phyloP scores from a whole-genome alignment of 2,329 filamentous ascomycete genomes.

The Pseudodiploospora longispora region DNA sequence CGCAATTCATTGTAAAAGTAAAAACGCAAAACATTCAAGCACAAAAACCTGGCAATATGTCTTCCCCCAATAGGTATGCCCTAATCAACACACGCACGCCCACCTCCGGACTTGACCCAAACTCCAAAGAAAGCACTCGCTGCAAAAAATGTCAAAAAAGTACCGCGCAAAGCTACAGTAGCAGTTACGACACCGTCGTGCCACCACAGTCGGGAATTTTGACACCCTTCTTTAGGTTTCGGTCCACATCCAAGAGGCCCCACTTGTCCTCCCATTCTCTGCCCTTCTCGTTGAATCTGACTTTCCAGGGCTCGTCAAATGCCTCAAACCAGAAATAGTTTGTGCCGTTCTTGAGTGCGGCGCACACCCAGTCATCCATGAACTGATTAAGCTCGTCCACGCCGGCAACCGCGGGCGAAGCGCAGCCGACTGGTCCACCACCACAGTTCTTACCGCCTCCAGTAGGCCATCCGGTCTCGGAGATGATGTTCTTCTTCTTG shows the following conservation, averaged over 20 bases:
- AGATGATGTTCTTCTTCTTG: slow-evolving; percentile 65
- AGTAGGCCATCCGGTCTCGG: slow-evolving; percentile 87
- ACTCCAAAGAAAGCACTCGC: no score
- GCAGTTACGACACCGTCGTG: slow-evolving; percentile 43
- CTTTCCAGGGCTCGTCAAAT: slow-evolving; percentile 96
- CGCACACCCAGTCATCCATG: slow-evolving; percentile 78
- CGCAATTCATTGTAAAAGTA: no score
- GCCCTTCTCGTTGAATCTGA: slow-evolving; percentile 56
- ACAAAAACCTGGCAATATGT: no score
- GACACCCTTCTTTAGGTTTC: slow-evolving; percentile 76
- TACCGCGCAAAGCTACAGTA: no score
- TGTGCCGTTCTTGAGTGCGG: slow-evolving; percentile 69
- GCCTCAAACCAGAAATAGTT: slow-evolving; percentile 97
- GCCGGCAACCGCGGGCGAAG: slow-evolving; percentile 65
- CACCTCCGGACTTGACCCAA: no score
- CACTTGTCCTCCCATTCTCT: slow-evolving; percentile 92
- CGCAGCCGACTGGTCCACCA: slow-evolving; percentile 42
- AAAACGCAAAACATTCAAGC: no score
- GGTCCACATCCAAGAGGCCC: slow-evolving; percentile 80
- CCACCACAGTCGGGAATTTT: slow-evolving; percentile 83
- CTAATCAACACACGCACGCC: no score
- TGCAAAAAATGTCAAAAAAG: no score
- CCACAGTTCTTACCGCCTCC: slow-evolving; percentile 75
- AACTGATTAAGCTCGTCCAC: slow-evolving; percentile 78
- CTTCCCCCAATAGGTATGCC: no score